Conservation (phyloP, 805 yeast genomes). For the Wickerhamiella vanderwaltii region DNA sequence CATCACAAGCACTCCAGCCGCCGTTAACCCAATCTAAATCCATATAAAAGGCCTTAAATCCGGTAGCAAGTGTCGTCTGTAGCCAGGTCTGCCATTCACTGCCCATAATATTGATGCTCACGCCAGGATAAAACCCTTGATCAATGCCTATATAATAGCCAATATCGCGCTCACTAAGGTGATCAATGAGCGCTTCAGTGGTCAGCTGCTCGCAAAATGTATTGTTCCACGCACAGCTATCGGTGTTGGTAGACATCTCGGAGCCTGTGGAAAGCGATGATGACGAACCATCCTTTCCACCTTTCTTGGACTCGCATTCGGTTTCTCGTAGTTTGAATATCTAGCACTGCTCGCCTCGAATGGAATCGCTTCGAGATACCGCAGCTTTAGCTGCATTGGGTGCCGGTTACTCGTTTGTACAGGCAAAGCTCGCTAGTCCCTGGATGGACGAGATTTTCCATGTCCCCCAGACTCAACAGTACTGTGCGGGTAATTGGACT, state of each 20-base stretch:
- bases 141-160: conserved; percentile 26
- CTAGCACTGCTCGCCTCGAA: no score
- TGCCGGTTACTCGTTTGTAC: conserved; percentile 11
- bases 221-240: conserved; percentile 9
- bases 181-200: conserved; percentile 16
- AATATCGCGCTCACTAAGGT: conserved; percentile 28
- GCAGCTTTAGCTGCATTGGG: conserved; percentile 1
- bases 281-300: no score
- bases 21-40: conserved; percentile 43
- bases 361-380: conserved; percentile 4
- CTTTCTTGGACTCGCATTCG: no score
- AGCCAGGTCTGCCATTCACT: conserved; percentile 9
- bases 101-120: conserved; percentile 18
- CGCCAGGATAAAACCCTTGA: conserved; percentile 26
- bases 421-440: conserved; percentile 18
- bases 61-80: conserved; percentile 24
- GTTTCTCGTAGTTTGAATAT: no score
- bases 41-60: conserved; percentile 29
- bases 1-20: conserved; percentile 37
- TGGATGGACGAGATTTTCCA: conserved; percentile 73
- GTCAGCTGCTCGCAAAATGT: conserved; percentile 19
- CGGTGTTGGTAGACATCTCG: conserved; percentile 3
- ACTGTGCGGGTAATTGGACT: conserved; percentile 44
- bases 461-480: conserved; percentile 60
- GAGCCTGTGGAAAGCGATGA: no score